Base-by-base conservation (phyloP, 148 eudicot genomes). In the Arbutus unedo region DNA sequence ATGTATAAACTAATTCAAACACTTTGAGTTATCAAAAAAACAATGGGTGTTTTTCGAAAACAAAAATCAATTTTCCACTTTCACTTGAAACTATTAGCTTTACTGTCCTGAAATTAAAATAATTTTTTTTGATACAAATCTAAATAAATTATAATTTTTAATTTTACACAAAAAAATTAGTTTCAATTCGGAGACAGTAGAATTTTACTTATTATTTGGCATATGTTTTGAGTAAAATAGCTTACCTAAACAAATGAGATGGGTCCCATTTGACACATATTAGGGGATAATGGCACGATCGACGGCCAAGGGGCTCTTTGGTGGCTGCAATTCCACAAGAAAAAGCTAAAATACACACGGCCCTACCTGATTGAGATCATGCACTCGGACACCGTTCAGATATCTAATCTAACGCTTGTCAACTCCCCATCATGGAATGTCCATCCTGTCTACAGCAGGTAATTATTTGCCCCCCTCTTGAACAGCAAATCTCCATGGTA, bases 401-500 rank as follows among this genome's bases (percentile, higher is more conserved):
- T 95, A 31, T 95, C 98, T 6, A 86, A 93, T 80, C 83, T 96
- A 10, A 93, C 98, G 2, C 86, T 96, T 38, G 45, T 94, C 1
- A 84, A 96, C 83, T 93, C 98, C 23, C 98, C 98, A 50, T 90
- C 96, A 11, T 95, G 98, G 98, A 92, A 91, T 75, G 76, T 96
- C 60, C 98, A 96, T 85, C 98, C 98, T 74, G 90, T 91, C 83
- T 94, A 94, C 83, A 90, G 97, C 93, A 95, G 97, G 98, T 95
- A 54, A 77, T 41, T 38, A 73, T 51, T 51, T 51, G n/a, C 10
- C 48, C 38, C 62, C 45, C 47, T 31, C 62, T n/a, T 23, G 45
- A 31, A n/a, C 62, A 16, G 4, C 3, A 50, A 5, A n/a, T 74
- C 38, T 62, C 68, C 38, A 3, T n/a, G n/a, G n/a, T n/a, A n/a